These are phyloP conservation scores for Cicer bijugum DNA, from an alignment of 306 rosid genomes.

Conservation along the genomic window DNA sequence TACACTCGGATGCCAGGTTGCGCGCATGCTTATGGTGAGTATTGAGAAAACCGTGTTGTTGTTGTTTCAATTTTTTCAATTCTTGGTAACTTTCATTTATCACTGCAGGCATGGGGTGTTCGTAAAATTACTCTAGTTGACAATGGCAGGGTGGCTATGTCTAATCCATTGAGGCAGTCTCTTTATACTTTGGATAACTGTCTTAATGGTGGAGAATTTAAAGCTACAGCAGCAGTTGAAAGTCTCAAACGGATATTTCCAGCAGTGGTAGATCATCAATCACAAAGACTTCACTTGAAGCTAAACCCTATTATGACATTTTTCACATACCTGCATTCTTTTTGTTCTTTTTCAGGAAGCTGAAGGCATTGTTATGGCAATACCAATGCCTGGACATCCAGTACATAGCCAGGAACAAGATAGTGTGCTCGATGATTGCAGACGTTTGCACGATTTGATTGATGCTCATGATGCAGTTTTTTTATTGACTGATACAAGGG, in stretches of 20 bases:
- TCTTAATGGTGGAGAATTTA: slow-evolving; percentile 85
- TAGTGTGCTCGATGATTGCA: slow-evolving; percentile 72
- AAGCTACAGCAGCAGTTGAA: slow-evolving; percentile 84
- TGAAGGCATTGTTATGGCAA: slow-evolving; percentile 83
- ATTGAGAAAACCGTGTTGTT: slow-evolving; percentile 32
- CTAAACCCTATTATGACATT: slow-evolving; percentile 5
- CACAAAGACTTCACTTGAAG: slow-evolving; percentile 21
- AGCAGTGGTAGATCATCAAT: slow-evolving; percentile 72
- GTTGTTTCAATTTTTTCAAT: slow-evolving; percentile 29
- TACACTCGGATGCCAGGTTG: slow-evolving; percentile 98
- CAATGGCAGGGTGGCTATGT: slow-evolving; percentile 95
- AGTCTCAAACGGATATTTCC: slow-evolving; percentile 88
- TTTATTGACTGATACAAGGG: slow-evolving; percentile 95
- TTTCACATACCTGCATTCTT: slow-evolving; percentile 32
- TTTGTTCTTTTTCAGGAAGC: slow-evolving; percentile 68
- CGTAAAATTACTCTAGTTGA: slow-evolving; percentile 87
- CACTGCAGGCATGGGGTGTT: slow-evolving; percentile 94
- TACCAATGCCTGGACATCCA: slow-evolving; percentile 99
- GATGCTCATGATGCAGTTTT: slow-evolving; percentile 84
- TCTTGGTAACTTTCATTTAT: slow-evolving; percentile 27
- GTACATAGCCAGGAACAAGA: slow-evolving; percentile 69
- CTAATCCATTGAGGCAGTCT: slow-evolving; percentile 97
- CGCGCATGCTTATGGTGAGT: slow-evolving; percentile 98
- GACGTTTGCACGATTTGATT: slow-evolving; percentile 68
- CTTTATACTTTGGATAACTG: slow-evolving; percentile 93